Conservation (phyloP, 2,329 filamentous ascomycete species). For the Aureobasidium vineae region DNA sequence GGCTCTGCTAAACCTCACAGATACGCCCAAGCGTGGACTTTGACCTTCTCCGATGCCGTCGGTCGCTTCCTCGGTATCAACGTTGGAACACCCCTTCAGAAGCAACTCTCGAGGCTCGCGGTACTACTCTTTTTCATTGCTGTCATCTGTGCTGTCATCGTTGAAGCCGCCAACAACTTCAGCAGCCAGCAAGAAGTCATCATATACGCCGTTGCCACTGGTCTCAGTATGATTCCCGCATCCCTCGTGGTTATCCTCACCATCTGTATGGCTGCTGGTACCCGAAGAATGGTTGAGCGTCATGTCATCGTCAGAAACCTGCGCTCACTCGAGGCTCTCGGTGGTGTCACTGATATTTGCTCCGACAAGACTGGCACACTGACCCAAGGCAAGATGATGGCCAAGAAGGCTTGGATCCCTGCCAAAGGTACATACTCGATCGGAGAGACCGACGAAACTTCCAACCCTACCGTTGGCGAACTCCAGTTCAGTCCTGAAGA, state of each 20-base stretch:
- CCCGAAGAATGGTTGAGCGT: slow-evolving; percentile 62
- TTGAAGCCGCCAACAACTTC: slow-evolving; percentile 61
- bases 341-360: slow-evolving; percentile 61
- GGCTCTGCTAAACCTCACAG: slow-evolving; percentile 38
- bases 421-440: slow-evolving; percentile 61
- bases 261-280: slow-evolving; percentile 54
- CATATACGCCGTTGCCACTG: slow-evolving; percentile 63
- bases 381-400: slow-evolving; percentile 60
- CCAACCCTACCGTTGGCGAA: slow-evolving; percentile 63
- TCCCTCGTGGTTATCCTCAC: slow-evolving; percentile 44
- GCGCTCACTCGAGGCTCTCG: slow-evolving; percentile 63
- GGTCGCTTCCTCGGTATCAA: slow-evolving; percentile 64
- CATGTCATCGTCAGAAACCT: slow-evolving; percentile 66
- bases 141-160: slow-evolving; percentile 64
- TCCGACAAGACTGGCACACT: slow-evolving; percentile 67
- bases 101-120: slow-evolving; percentile 77
- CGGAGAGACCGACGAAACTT: slow-evolving; percentile 55
- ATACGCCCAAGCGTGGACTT: slow-evolving; percentile 50
- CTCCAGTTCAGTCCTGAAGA: slow-evolving; percentile 41
- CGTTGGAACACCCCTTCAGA: slow-evolving; percentile 75
- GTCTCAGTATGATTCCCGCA: slow-evolving; percentile 62
- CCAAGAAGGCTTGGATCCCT: slow-evolving; percentile 61
- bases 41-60: slow-evolving; percentile 57
- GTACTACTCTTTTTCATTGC: slow-evolving; percentile 72
- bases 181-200: slow-evolving; percentile 58